Evolutionary conservation across 2,329 filamentous ascomycete species (phyloP).

Genomic region (Cryphonectria carpinicola): DNA sequence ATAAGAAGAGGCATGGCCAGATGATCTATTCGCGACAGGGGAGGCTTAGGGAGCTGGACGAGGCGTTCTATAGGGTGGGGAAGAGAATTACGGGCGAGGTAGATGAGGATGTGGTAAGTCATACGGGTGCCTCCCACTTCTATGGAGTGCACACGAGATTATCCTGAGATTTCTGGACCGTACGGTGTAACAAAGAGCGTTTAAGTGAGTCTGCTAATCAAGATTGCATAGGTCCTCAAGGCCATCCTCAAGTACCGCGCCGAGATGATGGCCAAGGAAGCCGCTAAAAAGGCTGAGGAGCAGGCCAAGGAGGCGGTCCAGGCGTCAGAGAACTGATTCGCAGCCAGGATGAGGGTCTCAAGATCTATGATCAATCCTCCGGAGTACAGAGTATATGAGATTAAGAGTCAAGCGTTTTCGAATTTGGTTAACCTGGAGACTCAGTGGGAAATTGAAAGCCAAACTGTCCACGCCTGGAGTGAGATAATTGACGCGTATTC

Average conservation of each 20-base stretch:
- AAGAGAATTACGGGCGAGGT: conserved; percentile 37
- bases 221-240: background rate
- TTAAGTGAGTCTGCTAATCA: background rate
- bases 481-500: too few species aligned
- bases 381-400: background rate
- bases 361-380: background rate
- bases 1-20: conserved; percentile 52
- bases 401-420: background rate
- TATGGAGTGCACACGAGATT: too few species aligned
- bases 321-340: background rate
- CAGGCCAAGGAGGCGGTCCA: background rate
- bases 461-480: too few species aligned
- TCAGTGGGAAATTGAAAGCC: too few species aligned
- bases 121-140: background rate
- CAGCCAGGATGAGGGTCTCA: background rate
- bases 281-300: background rate
- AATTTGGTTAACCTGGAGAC: background rate
- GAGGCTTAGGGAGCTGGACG: conserved; percentile 57
- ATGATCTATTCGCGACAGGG: conserved; percentile 54
- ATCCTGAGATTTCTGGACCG: background rate
- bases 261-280: background rate
- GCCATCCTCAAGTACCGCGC: background rate
- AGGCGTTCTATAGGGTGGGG: conserved; percentile 43
- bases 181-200: background rate
- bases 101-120: conserved; percentile 6